These are phyloP conservation scores for Hymenoscyphus fructigenus DNA, from an alignment of 2,329 filamentous ascomycete species.

Conservation along the genomic window DNA sequence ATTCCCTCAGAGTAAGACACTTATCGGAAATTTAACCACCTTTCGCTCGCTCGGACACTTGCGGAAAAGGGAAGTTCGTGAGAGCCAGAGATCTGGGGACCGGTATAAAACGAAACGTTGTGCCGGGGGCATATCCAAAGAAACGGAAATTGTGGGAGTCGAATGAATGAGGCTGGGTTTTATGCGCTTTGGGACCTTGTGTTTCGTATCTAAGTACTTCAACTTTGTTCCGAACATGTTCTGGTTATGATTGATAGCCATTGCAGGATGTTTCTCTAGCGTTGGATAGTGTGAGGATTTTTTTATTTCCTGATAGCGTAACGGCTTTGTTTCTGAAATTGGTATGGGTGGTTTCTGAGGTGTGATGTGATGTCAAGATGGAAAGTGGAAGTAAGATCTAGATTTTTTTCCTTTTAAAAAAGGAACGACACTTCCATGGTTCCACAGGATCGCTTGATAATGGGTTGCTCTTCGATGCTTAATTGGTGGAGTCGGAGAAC, in stretches of 20 bases:
- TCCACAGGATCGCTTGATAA: background rate
- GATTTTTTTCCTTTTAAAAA: background rate
- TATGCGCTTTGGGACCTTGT: background rate
- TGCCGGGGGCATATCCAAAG: background rate
- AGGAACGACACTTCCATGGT: slow-evolving; percentile 3
- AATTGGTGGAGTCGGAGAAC: slow-evolving; percentile 4
- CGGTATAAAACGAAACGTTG: background rate
- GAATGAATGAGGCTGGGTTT: background rate
- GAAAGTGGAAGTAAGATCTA: background rate
- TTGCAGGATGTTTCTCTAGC: background rate
- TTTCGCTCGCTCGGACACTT: background rate
- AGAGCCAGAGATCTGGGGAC: background rate
- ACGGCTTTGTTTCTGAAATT: background rate
- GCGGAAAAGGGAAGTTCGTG: background rate
- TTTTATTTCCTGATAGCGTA: background rate
- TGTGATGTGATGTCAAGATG: background rate
- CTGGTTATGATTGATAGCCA: slow-evolving; percentile 1
- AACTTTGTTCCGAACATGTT: background rate
- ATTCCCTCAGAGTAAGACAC: background rate
- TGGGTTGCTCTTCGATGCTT: background rate
- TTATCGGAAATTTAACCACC: background rate
- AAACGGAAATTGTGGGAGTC: background rate
- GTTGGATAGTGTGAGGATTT: background rate
- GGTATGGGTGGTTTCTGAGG: background rate
- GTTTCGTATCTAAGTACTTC: background rate